These are phyloP conservation scores for Macrophomina pseudophaseolina DNA, from an alignment of 2,329 filamentous ascomycete species.

Conservation along the genomic window DNA sequence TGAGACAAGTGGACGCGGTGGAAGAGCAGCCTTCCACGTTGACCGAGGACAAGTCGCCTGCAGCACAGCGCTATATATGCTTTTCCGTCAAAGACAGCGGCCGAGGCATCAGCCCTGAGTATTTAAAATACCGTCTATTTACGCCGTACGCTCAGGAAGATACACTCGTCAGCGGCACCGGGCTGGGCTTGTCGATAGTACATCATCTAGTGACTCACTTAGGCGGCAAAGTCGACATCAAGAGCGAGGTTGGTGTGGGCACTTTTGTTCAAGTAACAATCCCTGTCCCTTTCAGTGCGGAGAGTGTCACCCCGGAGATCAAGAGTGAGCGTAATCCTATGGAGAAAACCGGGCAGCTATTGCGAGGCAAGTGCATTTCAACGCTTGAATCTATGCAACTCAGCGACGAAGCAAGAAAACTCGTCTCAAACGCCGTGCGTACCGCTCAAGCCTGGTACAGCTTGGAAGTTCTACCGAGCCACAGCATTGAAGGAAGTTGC, in stretches of 20 bases:
- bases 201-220: slow-evolving; percentile 44
- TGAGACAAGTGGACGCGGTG: background rate
- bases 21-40: background rate
- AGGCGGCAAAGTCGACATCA: slow-evolving; percentile 44
- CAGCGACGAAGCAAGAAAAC: background rate
- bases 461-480: background rate
- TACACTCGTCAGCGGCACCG: slow-evolving; percentile 43
- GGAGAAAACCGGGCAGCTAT: slow-evolving; percentile 18
- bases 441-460: background rate
- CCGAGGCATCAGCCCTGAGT: slow-evolving; percentile 47
- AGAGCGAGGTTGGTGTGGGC: slow-evolving; percentile 42
- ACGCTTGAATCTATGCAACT: background rate
- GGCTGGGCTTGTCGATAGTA: slow-evolving; percentile 46
- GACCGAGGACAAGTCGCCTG: background rate
- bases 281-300: slow-evolving; percentile 44
- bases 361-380: slow-evolving; percentile 10
- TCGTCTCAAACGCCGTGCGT: background rate
- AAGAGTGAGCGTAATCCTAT: slow-evolving; percentile 23
- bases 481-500: background rate
- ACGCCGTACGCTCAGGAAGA: slow-evolving; percentile 48
- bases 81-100: slow-evolving; percentile 44
- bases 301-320: background rate
- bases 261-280: slow-evolving; percentile 41
- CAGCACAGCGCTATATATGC: slow-evolving; percentile 10
- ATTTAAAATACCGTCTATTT: slow-evolving; percentile 43